Base-by-base conservation (phyloP, 345 rosid genomes). In the Bruguiera sexangula region DNA sequence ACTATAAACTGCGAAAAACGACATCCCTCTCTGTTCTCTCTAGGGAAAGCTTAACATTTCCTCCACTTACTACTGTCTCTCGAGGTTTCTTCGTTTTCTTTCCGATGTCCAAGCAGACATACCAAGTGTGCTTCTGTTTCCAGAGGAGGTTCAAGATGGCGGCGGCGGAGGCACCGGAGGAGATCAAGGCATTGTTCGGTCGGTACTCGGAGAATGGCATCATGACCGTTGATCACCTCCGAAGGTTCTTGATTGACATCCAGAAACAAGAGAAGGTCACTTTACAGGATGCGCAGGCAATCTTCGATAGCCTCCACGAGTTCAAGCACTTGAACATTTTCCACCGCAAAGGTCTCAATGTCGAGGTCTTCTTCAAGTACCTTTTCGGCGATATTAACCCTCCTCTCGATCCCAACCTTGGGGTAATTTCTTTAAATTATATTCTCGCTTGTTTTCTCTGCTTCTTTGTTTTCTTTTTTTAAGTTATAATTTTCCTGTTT, bases 51-150 rank as follows among this genome's bases (percentile, higher is more conserved):
- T 43, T 43, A 13, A 43, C 18, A 13, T 3, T 13, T 43, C 5
- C 19, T 43, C 19, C 24, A 10, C 43, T 16, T 7, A 27, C 46
- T 7, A 27, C 46, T 36, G 21, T 19, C 56, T 22, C 6, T 21
- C 5, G 3, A 4, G 29, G 6, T 21, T 3, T 55, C 57, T 53
- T 22, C 9, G 11, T 10, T 7, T 21, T 2, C 66, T 43, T 2
- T 62, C 29, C 76, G 65, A 88, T 90, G 96, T 83, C 89, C 43
- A 85, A 88, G 8, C 93, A 90, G 76, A 83, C 89, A 10, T 90
- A 87, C 90, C 83, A 73, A 21, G 86, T 95, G 78, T 90, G 89
- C 84, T 84, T 82, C 74, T 83, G 85, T 78, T 95, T 88, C 82
- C 84, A 84, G 73, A 78, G 98, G 52, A 86, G 88, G 79, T 89